Evolutionary conservation across 2,329 filamentous ascomycete genomes (phyloP).

Genomic region (Aspergillus sp.): DNA sequence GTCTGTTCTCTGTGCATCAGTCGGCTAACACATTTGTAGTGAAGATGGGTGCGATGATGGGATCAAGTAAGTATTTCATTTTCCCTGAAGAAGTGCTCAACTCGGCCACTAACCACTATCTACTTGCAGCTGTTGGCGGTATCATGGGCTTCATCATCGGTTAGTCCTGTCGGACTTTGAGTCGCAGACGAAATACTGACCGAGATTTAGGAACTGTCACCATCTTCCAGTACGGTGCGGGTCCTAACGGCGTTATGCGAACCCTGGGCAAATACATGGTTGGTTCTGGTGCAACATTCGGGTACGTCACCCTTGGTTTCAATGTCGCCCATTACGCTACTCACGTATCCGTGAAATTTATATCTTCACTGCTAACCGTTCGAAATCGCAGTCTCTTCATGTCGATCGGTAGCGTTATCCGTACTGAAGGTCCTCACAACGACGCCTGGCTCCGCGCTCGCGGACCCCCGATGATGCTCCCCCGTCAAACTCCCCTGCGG

Average conservation of each 20-base stretch:
- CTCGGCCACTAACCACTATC: constrained; percentile 7
- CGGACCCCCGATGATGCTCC: constrained; percentile 70
- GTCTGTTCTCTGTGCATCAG: neutral
- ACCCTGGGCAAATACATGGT: constrained; percentile 97
- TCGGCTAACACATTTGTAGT: constrained; percentile 55
- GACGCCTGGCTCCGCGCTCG: constrained; percentile 73
- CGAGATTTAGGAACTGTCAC: constrained; percentile 72
- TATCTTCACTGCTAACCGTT: neutral
- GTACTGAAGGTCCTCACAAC: constrained; percentile 80
- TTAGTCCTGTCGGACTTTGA: constrained; percentile 43
- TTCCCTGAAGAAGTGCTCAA: neutral
- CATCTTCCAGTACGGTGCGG: constrained; percentile 92
- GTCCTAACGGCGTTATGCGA: constrained; percentile 88
- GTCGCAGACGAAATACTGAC: constrained; percentile 1
- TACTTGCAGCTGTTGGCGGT: constrained; percentile 73
- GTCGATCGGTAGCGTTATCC: constrained; percentile 95
- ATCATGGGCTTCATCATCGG: constrained; percentile 99
- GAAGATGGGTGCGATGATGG: constrained; percentile 99
- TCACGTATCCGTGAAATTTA: neutral
- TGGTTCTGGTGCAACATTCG: constrained; percentile 91
- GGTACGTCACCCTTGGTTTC: constrained; percentile 58
- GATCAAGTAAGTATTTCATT: constrained; percentile 75
- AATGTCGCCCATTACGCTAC: neutral
- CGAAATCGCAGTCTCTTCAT: constrained; percentile 75
- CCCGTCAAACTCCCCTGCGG: constrained; percentile 41